Percentiles rank a stretch among this genome's conserved stretches.
Conservation (phyloP, 495 filamentous ascomycete genomes). For the Penicillium pancosmium region DNA sequence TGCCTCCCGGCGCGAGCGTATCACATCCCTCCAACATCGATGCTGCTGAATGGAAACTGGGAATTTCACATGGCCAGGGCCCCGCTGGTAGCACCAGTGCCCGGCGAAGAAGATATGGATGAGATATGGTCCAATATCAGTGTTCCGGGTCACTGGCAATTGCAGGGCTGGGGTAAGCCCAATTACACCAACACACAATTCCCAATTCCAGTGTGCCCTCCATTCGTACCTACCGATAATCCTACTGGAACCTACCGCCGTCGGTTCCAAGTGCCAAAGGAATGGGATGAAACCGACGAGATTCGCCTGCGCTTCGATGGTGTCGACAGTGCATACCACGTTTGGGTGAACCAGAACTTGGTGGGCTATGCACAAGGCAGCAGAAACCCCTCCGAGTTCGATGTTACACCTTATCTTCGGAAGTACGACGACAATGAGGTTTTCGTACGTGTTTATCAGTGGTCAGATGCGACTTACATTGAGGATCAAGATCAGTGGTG, state of each 20-base stretch:
- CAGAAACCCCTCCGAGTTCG: constrained; percentile 66
- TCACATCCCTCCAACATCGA: constrained; percentile 54
- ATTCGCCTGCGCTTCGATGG: constrained; percentile 65
- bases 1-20: constrained; percentile 64
- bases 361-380: constrained; percentile 69
- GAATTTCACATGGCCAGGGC: constrained; percentile 57
- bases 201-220: constrained; percentile 63
- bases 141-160: constrained; percentile 73
- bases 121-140: constrained; percentile 53
- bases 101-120: constrained; percentile 19
- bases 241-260: constrained; percentile 62
- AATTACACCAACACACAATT: constrained; percentile 67
- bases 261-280: constrained; percentile 50
- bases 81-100: constrained; percentile 52
- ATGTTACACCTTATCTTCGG: constrained; percentile 53
- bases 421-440: constrained; percentile 50
- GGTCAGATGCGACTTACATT: constrained; percentile 65
- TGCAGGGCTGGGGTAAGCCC: constrained; percentile 64
- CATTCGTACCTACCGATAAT: constrained; percentile 60
- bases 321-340: constrained; percentile 66
- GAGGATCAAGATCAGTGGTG: constrained; percentile 67
- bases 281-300: constrained; percentile 43
- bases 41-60: constrained; percentile 62
- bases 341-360: constrained; percentile 61
- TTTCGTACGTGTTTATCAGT: constrained; percentile 63